phyloP scores from a whole-genome alignment of 768 basidiomycete genomes.

The Astraeus odoratus region DNA sequence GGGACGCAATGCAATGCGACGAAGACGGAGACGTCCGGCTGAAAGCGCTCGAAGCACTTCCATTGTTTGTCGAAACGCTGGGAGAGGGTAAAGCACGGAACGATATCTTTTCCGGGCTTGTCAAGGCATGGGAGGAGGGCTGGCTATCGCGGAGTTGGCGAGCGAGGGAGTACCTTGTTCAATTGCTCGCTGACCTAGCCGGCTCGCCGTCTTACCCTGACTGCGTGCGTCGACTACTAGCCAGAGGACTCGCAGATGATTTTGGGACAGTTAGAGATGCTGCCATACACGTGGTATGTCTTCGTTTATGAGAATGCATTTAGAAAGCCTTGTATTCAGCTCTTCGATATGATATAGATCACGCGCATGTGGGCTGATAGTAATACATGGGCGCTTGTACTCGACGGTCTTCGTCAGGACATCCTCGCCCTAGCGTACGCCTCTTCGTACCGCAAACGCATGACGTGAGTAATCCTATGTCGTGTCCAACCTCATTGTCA shows the following conservation, averaged over 20 bases:
- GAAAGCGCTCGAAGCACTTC: slow-evolving; percentile 63
- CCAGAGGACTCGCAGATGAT: slow-evolving; percentile 60
- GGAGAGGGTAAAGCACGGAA: slow-evolving; percentile 39
- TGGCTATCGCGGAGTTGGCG: slow-evolving; percentile 64
- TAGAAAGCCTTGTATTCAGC: slow-evolving; percentile 11
- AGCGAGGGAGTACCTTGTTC: slow-evolving; percentile 65
- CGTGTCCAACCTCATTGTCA: slow-evolving; percentile 8
- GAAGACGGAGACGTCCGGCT: slow-evolving; percentile 64
- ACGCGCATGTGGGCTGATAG: slow-evolving; percentile 39
- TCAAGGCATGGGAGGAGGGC: slow-evolving; percentile 50
- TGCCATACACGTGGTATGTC: slow-evolving; percentile 59
- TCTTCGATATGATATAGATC: slow-evolving; percentile 32
- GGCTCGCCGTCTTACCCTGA: slow-evolving; percentile 37
- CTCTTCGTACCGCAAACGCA: slow-evolving; percentile 49
- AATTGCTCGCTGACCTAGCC: slow-evolving; percentile 45
- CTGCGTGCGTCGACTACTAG: slow-evolving; percentile 48
- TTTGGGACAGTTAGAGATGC: slow-evolving; percentile 84
- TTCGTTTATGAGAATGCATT: slow-evolving; percentile 6
- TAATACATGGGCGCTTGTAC: slow-evolving; percentile 27
- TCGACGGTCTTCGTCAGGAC: slow-evolving; percentile 34
- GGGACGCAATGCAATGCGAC: slow-evolving; percentile 44
- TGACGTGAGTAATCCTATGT: slow-evolving; percentile 50
- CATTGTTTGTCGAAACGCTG: slow-evolving; percentile 49
- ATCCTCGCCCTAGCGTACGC: slow-evolving; percentile 41
- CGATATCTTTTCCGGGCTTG: slow-evolving; percentile 38